Evolutionary conservation across 352 stramenopile species (phyloP), one percentile per base, ranked within the genome.

Genomic region (Aphanomyces euteiches): DNA sequence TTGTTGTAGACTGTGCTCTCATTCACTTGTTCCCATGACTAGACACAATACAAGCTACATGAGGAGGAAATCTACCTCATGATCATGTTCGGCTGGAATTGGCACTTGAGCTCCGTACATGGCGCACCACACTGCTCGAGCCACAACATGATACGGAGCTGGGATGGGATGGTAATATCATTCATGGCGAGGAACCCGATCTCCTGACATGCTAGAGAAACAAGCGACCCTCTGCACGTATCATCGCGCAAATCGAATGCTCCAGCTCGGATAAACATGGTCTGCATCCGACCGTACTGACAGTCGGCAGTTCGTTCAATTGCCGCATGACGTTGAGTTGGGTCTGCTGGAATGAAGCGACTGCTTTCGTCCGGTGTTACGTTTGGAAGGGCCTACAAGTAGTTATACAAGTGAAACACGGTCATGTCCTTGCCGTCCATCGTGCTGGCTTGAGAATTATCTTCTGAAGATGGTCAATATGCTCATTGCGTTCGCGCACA

Each of bases 381-480:
- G 43, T 48, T 15, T 15, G 43, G 43, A 8, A 48, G 43, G 8
- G 43, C 43, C 43, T 48, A 48, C 15, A 15, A 8, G 8, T 48
- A 15, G 15, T 8, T 8, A 15, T 8, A 48, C 8, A 48, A 15
- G n/a, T n/a, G n/a, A 48, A 15, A 48, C 8, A 15, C 8, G 15
- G 8, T 15, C 8, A 15, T 8, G 43, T 8, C 15, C 43, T 8
- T 48, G 43, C 54, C 6, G 54, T 50, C 54, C 54, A 61, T 12
- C 54, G 15, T 7, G 54, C 28, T 6, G 54, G 19, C 28, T 61
- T 61, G 6, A 38, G 6, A 5, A 61, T 5, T 6, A 58, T n/a
- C 10, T 48, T 47, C 21, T 67, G 59, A 8, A 67, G 19, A 7
- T n/a, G 40, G 6, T 67, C 37, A 19, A 67, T 67, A 40, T 41